These are phyloP conservation scores for Candida silvicultrix DNA, from an alignment of 805 yeast species.

Conservation along the genomic window DNA sequence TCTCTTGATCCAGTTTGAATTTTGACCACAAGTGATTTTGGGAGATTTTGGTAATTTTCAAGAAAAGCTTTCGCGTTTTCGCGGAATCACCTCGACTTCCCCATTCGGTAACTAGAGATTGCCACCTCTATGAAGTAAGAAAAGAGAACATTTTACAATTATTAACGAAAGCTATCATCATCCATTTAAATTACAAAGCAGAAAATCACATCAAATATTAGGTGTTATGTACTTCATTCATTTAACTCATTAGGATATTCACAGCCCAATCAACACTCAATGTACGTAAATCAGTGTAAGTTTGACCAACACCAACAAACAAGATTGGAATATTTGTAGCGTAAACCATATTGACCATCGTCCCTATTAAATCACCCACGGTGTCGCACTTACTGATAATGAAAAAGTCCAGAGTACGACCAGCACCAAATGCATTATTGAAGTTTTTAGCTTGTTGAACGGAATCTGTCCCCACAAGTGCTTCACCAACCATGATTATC, in stretches of 20 bases:
- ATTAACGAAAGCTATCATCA: too few species aligned
- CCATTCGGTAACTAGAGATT: too few species aligned
- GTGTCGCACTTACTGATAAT: constrained; percentile 94
- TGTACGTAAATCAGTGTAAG: constrained; percentile 88
- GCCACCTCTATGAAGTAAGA: too few species aligned
- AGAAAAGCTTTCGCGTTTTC: neutral
- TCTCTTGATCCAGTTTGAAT: neutral
- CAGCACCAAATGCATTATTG: constrained; percentile 86
- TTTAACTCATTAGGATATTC: constrained; percentile 62
- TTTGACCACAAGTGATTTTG: neutral
- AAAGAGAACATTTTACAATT: too few species aligned
- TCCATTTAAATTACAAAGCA: too few species aligned
- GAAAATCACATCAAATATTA: too few species aligned
- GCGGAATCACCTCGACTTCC: constrained; percentile 1
- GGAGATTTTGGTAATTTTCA: neutral
- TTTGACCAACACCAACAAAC: constrained; percentile 96
- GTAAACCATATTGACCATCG: constrained; percentile 96
- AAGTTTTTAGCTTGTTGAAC: constrained; percentile 93
- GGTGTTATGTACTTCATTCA: too few species aligned
- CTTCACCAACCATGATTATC: constrained; percentile 98
- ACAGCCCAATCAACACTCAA: constrained; percentile 92
- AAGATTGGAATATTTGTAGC: constrained; percentile 93
- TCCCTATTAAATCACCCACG: constrained; percentile 93
- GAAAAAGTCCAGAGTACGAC: constrained; percentile 78
- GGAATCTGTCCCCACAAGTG: constrained; percentile 94